phyloP scores from a whole-genome alignment of 2,329 filamentous ascomycete genomes.

The Coniochaeta ligniaria region DNA sequence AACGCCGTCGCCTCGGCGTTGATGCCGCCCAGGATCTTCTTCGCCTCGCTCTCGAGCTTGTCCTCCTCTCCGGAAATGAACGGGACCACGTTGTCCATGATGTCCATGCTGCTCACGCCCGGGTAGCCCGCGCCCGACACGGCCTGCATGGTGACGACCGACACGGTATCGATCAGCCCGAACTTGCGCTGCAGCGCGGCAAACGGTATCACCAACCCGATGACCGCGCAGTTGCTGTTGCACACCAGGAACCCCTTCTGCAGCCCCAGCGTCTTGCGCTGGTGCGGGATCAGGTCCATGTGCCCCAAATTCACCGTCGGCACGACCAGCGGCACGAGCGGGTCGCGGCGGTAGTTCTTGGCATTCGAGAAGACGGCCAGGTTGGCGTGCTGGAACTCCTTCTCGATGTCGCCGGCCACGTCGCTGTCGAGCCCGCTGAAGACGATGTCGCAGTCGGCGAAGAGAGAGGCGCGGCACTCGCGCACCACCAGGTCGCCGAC shows the following conservation, averaged over 20 bases:
- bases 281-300: constrained; percentile 82
- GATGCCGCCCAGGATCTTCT: constrained; percentile 82
- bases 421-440: constrained; percentile 91
- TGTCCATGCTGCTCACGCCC: constrained; percentile 87
- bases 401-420: constrained; percentile 87
- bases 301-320: constrained; percentile 91
- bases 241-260: constrained; percentile 89
- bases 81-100: constrained; percentile 92
- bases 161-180: constrained; percentile 68
- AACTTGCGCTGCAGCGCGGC: constrained; percentile 83
- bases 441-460: constrained; percentile 83
- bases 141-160: constrained; percentile 89
- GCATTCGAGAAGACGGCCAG: constrained; percentile 95
- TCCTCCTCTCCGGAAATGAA: constrained; percentile 93
- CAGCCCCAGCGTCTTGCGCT: constrained; percentile 65
- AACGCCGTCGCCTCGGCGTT: constrained; percentile 68
- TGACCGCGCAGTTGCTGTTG: constrained; percentile 97
- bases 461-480: constrained; percentile 75
- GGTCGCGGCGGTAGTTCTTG: constrained; percentile 91
- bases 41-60: constrained; percentile 89
- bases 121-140: constrained; percentile 90
- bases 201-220: constrained; percentile 91
- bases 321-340: constrained; percentile 85
- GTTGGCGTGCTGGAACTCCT: constrained; percentile 82
- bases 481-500: constrained; percentile 78